A percentile compares a stretch with the other conserved stretches of the same genome.
These are phyloP conservation scores for Soucietia sequanensis DNA, from an alignment of 805 yeast genomes.

Conservation along the genomic window DNA sequence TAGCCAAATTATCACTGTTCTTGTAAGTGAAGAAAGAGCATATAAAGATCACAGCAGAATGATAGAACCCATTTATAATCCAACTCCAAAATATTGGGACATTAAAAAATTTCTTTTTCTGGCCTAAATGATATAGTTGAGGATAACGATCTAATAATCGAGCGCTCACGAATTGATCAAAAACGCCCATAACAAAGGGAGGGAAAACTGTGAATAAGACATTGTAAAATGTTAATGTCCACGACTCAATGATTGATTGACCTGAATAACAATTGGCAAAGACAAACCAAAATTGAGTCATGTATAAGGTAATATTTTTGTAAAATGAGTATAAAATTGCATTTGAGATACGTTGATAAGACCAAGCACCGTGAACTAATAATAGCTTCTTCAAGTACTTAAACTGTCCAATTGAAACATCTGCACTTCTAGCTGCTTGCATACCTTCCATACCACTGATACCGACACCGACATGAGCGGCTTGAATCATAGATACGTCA, in stretches of 20 bases:
- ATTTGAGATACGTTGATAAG: slow-evolving; percentile 88
- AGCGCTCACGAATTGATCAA: slow-evolving; percentile 94
- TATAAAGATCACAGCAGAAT: slow-evolving; percentile 79
- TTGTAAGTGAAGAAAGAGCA: slow-evolving; percentile 68
- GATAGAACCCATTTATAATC: slow-evolving; percentile 94
- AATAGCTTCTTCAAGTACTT: slow-evolving; percentile 77
- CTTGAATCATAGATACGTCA: slow-evolving; percentile 98
- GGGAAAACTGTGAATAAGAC: slow-evolving; percentile 93
- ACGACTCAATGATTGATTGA: slow-evolving; percentile 92
- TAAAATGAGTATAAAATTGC: slow-evolving; percentile 94
- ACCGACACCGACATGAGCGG: slow-evolving; percentile 99
- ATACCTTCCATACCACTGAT: slow-evolving; percentile 99
- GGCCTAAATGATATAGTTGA: slow-evolving; percentile 88
- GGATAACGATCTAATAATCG: slow-evolving; percentile 89
- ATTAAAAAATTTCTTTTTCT: slow-evolving; percentile 82
- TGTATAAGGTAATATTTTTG: slow-evolving; percentile 91
- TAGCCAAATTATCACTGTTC: slow-evolving; percentile 60
- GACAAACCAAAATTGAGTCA: slow-evolving; percentile 99
- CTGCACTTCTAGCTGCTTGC: slow-evolving; percentile 99
- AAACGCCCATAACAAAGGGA: slow-evolving; percentile 93
- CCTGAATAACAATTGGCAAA: slow-evolving; percentile 92
- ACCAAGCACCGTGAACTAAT: slow-evolving; percentile 97
- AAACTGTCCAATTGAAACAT: slow-evolving; percentile 95
- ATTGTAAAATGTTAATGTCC: slow-evolving; percentile 96
- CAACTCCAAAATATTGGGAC: slow-evolving; percentile 95